These are phyloP conservation scores for Rhododendron ferrugineum DNA, from an alignment of 148 eudicot species.

Conservation along the genomic window DNA sequence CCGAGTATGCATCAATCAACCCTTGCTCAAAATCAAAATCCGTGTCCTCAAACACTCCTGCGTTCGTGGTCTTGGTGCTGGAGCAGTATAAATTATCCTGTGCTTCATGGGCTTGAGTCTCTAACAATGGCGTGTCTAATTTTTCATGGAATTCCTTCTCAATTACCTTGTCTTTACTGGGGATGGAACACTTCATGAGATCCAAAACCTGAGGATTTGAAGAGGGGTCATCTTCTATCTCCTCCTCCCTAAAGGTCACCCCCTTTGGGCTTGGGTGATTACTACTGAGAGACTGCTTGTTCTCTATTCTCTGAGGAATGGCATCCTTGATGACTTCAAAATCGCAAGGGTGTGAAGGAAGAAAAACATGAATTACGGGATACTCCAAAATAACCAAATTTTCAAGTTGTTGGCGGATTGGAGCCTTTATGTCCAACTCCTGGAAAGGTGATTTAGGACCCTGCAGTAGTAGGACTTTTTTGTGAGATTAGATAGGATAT, in stretches of 20 bases:
- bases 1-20: constrained; percentile 53
- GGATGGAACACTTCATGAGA: constrained; percentile 24
- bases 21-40: constrained; percentile 66
- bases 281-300: constrained; percentile 24
- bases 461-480: constrained; percentile 29
- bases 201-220: constrained; percentile 49
- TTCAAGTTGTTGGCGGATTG: constrained; percentile 54
- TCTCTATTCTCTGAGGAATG: constrained; percentile 22
- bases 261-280: constrained; percentile 40
- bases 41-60: constrained; percentile 15
- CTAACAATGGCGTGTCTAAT: constrained; percentile 4
- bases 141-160: constrained; percentile 18
- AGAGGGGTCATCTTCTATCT: constrained; percentile 51
- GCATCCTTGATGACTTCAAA: constrained; percentile 58
- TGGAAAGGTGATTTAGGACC: constrained; percentile 55
- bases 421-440: constrained; percentile 54
- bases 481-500: not conserved
- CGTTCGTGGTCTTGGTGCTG: constrained; percentile 15
- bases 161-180: constrained; percentile 8
- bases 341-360: constrained; percentile 59
- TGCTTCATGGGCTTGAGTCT: not conserved
- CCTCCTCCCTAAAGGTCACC: constrained; percentile 68
- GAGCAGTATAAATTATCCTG: constrained; percentile 11
- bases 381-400: constrained; percentile 69
- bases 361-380: constrained; percentile 71